phyloP scores from a whole-genome alignment of 345 rosid genomes.

The Linum tenue region DNA sequence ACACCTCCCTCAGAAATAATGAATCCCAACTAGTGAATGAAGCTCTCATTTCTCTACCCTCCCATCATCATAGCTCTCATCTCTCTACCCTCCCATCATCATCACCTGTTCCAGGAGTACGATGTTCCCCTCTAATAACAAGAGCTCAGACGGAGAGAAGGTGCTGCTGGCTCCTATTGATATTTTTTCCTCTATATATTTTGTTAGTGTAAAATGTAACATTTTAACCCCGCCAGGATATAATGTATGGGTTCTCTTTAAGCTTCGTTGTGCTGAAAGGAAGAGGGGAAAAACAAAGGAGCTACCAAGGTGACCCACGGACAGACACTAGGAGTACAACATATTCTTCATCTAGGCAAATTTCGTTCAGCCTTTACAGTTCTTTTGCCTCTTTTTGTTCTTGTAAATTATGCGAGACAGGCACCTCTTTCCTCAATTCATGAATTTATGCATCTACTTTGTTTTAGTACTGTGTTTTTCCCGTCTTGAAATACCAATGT shows the following conservation, averaged over 20 bases:
- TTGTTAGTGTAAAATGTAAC: constrained; percentile 29
- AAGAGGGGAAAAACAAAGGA: constrained; percentile 16
- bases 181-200: constrained; percentile 13
- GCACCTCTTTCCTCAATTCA: constrained; percentile 1
- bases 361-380: constrained; percentile 9
- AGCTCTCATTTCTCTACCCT: constrained; percentile 1
- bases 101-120: constrained; percentile 9
- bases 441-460: neutral
- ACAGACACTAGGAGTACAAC: constrained; percentile 4
- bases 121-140: constrained; percentile 10
- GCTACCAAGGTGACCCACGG: constrained; percentile 6
- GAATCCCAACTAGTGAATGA: constrained; percentile 11
- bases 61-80: neutral
- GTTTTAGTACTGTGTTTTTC: too few species aligned
- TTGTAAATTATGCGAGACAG: constrained; percentile 34
- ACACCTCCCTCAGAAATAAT: constrained; percentile 18
- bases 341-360: constrained; percentile 15
- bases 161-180: constrained; percentile 19
- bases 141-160: constrained; percentile 3
- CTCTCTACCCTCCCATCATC: neutral
- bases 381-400: constrained; percentile 11
- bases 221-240: constrained; percentile 18
- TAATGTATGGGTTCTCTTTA: constrained; percentile 24
- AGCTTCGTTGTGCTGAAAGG: constrained; percentile 18
- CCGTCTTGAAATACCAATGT: too few species aligned